phyloP scores from a whole-genome alignment of 2,329 filamentous ascomycete species.

The Chaetomiaceae sp. region DNA sequence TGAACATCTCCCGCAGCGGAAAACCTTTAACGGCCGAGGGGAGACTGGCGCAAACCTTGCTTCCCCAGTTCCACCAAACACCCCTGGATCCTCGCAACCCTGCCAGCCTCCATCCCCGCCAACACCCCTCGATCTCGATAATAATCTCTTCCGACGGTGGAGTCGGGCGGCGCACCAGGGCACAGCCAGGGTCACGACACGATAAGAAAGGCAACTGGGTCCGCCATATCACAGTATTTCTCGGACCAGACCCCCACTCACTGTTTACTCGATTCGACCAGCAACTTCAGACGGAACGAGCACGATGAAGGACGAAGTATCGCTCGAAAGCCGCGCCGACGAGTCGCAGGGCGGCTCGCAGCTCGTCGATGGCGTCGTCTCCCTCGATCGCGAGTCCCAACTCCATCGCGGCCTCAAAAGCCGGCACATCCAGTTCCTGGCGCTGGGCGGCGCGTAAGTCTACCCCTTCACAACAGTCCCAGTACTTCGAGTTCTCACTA shows the following conservation, averaged over 20 bases:
- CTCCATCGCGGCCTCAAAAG: conserved; percentile 53
- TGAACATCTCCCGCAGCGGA: no score
- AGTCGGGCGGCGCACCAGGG: no score
- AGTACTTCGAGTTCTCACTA: not conserved
- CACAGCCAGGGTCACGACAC: no score
- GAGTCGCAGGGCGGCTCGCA: conserved; percentile 9
- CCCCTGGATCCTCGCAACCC: no score
- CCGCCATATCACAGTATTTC: not conserved
- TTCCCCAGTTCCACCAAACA: no score
- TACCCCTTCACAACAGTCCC: not conserved
- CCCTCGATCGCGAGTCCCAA: conserved; percentile 28
- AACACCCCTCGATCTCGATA: no score
- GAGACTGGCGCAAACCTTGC: no score
- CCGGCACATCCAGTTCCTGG: conserved; percentile 55
- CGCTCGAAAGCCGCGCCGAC: conserved; percentile 12
- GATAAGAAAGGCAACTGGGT: no score
- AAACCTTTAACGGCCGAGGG: no score
- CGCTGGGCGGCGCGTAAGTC: conserved; percentile 40
- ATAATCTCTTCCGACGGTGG: no score
- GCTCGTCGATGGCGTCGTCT: conserved; percentile 18
- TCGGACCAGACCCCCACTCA: not conserved
- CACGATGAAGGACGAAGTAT: conserved; percentile 15
- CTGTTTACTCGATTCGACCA: not conserved
- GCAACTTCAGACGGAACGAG: not conserved
- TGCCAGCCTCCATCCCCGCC: no score